Conservation (phyloP, 73 alveolate genomes). For the Paramecium biaurelia region DNA sequence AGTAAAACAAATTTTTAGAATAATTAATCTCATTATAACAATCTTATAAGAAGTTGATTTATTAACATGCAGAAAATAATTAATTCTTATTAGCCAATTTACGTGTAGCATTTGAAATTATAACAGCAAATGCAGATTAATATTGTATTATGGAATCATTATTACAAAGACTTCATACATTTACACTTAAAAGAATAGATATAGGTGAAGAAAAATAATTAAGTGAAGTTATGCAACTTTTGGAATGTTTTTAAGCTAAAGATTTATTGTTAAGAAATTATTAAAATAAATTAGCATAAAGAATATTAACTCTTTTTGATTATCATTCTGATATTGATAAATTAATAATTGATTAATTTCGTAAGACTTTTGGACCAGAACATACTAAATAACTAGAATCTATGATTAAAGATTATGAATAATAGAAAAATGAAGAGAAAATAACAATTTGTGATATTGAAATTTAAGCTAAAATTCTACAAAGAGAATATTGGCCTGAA, state of each 20-base stretch:
- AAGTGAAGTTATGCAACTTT: not conserved
- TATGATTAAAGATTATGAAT: not conserved
- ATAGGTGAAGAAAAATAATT: not conserved
- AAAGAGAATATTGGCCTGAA: not conserved
- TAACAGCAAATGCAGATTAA: not conserved
- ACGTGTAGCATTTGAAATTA: not conserved
- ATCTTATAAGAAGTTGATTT: not conserved
- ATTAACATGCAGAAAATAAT: not conserved
- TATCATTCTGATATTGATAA: not conserved
- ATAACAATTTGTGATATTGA: not conserved
- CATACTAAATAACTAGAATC: not conserved
- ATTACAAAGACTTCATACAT: not conserved
- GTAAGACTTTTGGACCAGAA: not conserved
- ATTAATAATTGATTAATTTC: not conserved
- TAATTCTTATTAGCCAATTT: not conserved
- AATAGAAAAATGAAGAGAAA: not conserved
- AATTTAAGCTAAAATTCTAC: not conserved
- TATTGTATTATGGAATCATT: not conserved
- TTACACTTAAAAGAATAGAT: not conserved
- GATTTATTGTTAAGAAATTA: not conserved
- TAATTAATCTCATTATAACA: not conserved
- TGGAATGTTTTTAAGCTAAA: not conserved
- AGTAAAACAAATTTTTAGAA: not conserved
- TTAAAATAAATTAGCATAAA: not conserved
- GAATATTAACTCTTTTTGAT: not conserved